Base-by-base conservation (phyloP, 306 rosid species). In the Rosa chinensis region DNA sequence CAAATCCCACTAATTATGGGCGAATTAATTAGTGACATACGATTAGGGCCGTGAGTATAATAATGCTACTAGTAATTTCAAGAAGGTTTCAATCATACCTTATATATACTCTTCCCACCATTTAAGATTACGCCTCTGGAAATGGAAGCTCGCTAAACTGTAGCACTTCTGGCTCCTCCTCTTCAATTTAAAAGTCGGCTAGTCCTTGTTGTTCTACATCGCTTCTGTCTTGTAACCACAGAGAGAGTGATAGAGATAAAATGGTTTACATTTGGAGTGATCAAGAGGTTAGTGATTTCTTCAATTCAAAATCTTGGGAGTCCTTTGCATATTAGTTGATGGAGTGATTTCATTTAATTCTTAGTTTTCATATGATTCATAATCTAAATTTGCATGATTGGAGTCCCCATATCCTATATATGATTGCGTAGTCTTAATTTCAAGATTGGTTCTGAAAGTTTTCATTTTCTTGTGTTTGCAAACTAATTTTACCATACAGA, bases 1-100 rank as follows among this genome's bases (percentile, higher is more conserved):
- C 86, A 28, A 63, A 81, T 85, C 82, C 89, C 89, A 53, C 5
- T 25, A 80, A 77, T 56, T 72, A 79, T 63, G 90, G 89, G 59
- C 28, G 58, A 70, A 1, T 47, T 66, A 25, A 50, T 7, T 5
- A n/a, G 50, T 49, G 45, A 43, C 35, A 67, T 53, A 73, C 23
- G 14, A 52, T 66, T 12, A 14, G 37, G 56, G 66, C 48, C 20
- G 52, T 14, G 17, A 21, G 14, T 55, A 74, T 74, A 56, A 55
- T 21, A 32, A 14, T 18, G 1, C 48, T 10, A 17, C 48, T n/a
- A 35, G 18, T 49, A 59, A 42, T 56, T 74, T 74, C 17, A 74
- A 74, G 18, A 74, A 58, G 70, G 55, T 58, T 74, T 43, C 42
- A 43, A 23, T 44, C 72, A 44, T 78, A 56, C 76, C 82, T 71